These are phyloP conservation scores for Brachypodium distachyon DNA, from an alignment of 202 grass and related monocot species.

Conservation along the genomic window DNA sequence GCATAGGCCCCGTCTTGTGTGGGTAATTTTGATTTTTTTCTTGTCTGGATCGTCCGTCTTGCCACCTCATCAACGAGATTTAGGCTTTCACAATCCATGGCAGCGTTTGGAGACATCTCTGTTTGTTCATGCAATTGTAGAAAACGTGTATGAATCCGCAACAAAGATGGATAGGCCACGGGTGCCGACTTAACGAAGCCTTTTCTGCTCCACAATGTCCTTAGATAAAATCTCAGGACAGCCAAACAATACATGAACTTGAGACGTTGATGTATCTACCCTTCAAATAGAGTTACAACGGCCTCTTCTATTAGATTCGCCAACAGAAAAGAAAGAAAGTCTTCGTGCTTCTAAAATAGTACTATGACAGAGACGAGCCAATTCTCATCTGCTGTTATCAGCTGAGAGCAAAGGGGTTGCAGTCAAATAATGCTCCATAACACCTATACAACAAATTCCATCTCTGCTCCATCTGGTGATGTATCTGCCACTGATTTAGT, in stretches of 20 bases:
- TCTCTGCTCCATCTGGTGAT: background rate
- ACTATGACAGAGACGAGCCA: background rate
- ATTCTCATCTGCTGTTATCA: background rate
- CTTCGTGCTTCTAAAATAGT: no score
- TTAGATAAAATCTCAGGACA: background rate
- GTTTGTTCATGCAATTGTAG: background rate
- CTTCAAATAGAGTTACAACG: background rate
- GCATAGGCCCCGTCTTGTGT: no score
- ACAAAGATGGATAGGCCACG: background rate
- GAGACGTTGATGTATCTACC: background rate
- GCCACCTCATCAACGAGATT: no score
- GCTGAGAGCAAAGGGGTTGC: background rate
- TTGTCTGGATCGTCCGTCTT: no score
- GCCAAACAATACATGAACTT: background rate
- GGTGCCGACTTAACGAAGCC: no score
- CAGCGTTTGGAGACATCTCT: background rate
- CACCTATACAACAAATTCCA: background rate
- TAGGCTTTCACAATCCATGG: slow-evolving; percentile 34
- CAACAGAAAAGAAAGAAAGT: no score
- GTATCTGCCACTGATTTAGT: background rate
- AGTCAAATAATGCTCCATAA: background rate
- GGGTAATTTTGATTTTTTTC: no score
- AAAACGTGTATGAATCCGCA: background rate
- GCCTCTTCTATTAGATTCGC: background rate
- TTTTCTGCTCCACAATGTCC: no score